These are phyloP conservation scores for Daldinia childiae DNA, from an alignment of 495 filamentous ascomycete species.

Conservation along the genomic window DNA sequence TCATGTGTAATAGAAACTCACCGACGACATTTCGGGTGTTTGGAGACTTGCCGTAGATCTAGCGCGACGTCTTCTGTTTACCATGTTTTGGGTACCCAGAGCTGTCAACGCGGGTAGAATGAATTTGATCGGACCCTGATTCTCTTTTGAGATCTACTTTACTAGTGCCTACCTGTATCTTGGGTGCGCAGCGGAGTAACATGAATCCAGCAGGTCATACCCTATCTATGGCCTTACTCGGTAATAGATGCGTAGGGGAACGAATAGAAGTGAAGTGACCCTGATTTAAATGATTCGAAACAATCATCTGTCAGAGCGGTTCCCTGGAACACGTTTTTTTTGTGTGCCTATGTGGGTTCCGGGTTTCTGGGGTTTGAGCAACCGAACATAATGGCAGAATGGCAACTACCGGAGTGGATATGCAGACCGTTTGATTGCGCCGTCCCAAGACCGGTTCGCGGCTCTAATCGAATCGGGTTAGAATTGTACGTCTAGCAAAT, in stretches of 20 bases:
- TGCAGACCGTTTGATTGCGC: slow-evolving; percentile 10
- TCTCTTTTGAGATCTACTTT: neutral
- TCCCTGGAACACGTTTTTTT: slow-evolving; percentile 5
- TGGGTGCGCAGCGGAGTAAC: neutral
- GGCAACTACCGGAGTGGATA: slow-evolving; percentile 29
- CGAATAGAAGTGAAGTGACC: neutral
- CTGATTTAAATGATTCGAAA: slow-evolving; percentile 6
- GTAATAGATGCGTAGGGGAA: no score
- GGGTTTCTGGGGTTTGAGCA: neutral
- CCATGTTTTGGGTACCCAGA: neutral
- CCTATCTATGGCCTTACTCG: neutral
- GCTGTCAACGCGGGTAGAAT: neutral
- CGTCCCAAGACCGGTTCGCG: slow-evolving; percentile 5
- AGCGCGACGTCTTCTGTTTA: slow-evolving; percentile 8
- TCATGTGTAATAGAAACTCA: slow-evolving; percentile 6
- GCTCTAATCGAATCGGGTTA: slow-evolving; percentile 15
- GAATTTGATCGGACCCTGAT: neutral
- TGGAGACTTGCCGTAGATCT: slow-evolving; percentile 19
- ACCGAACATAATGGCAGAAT: neutral
- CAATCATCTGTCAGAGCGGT: slow-evolving; percentile 18
- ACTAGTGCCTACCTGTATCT: neutral
- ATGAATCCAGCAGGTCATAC: neutral
- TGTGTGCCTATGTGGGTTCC: neutral
- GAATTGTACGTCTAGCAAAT: slow-evolving; percentile 8
- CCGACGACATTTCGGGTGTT: slow-evolving; percentile 11